These are phyloP conservation scores for Trametes pubescens DNA, from an alignment of 1,284 basidiomycete genomes.

Conservation along the genomic window DNA sequence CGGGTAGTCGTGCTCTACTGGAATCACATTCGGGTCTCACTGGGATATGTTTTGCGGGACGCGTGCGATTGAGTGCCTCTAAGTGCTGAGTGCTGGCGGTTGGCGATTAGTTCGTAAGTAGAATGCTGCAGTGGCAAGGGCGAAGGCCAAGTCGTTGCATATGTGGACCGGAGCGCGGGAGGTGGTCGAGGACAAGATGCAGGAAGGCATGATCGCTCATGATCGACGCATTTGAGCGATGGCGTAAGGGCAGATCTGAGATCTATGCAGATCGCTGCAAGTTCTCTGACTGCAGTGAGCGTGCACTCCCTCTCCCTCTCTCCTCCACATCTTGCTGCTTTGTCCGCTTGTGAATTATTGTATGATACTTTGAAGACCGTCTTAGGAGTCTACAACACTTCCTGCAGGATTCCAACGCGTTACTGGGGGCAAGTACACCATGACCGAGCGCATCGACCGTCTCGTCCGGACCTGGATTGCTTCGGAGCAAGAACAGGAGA, in stretches of 20 bases:
- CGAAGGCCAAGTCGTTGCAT: too few relatives aligned
- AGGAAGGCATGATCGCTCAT: too few relatives aligned
- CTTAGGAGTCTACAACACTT: too few relatives aligned
- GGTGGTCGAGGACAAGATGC: not conserved
- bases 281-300: not conserved
- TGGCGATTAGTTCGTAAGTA: too few relatives aligned
- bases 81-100: too few relatives aligned
- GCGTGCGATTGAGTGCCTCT: not conserved
- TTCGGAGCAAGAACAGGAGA: constrained; percentile 65
- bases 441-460: constrained; percentile 52
- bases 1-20: constrained; percentile 3
- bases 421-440: not conserved
- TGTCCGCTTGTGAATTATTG: not conserved
- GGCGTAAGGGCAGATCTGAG: constrained; percentile 16
- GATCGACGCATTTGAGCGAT: constrained; percentile 6
- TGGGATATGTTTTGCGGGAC: not conserved
- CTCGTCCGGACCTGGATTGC: constrained; percentile 80
- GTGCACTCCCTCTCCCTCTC: not conserved
- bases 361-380: not conserved
- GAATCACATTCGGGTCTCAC: constrained; percentile 19
- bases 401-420: not conserved
- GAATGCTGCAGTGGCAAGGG: too few relatives aligned
- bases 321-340: not conserved
- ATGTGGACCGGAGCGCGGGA: too few relatives aligned
- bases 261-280: constrained; percentile 12